Conservation (phyloP, 2,329 filamentous ascomycete genomes). For the Didymella keratinophila region DNA sequence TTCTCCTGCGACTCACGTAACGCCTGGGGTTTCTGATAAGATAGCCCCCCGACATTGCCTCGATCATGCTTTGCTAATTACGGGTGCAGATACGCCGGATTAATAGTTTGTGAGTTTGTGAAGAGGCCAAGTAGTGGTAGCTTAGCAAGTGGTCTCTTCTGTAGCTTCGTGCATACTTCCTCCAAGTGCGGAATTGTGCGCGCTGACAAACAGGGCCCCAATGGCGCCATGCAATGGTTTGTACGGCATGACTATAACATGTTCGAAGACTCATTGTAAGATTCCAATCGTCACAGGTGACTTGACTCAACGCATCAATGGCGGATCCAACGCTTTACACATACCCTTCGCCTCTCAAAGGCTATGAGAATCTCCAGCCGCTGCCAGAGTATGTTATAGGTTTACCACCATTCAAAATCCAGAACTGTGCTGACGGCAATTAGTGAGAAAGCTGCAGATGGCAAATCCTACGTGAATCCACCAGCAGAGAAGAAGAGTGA, state of each 20-base stretch:
- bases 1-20: slow-evolving; percentile 33
- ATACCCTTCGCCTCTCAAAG: slow-evolving; percentile 65
- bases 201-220: slow-evolving; percentile 15
- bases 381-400: slow-evolving; percentile 54
- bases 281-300: slow-evolving; percentile 4
- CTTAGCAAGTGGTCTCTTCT: not conserved
- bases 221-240: slow-evolving; percentile 10
- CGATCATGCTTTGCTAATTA: not conserved
- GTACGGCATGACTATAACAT: not conserved
- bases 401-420: too few relatives aligned
- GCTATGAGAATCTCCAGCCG: slow-evolving; percentile 65
- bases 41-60: slow-evolving; percentile 10
- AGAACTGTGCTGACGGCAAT: slow-evolving; percentile 12
- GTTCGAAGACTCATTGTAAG: not conserved
- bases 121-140: not conserved
- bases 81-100: not conserved
- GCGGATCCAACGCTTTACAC: slow-evolving; percentile 55
- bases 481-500: slow-evolving; percentile 67
- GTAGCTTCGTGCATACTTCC: slow-evolving; percentile 17
- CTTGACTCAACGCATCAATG: slow-evolving; percentile 38
- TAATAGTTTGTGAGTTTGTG: not conserved
- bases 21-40: slow-evolving; percentile 30
- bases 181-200: slow-evolving; percentile 14
- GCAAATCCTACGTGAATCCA: slow-evolving; percentile 78
- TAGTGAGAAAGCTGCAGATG: slow-evolving; percentile 71